These are phyloP conservation scores for Eimeria brunetti DNA, from an alignment of 169 alveolate genomes.

Conservation along the genomic window DNA sequence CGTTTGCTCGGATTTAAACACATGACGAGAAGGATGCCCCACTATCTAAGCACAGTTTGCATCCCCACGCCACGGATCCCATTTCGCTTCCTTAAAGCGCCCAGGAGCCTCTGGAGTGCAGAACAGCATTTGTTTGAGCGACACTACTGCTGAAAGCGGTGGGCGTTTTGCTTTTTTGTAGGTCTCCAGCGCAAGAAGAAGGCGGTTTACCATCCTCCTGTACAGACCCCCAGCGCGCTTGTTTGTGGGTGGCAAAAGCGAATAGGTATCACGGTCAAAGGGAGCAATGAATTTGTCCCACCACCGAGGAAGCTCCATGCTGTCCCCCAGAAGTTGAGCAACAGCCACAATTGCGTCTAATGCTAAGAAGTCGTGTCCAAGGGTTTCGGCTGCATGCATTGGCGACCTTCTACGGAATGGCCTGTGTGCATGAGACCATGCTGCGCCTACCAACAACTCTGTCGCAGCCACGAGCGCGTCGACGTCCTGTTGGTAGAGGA, in stretches of 20 bases:
- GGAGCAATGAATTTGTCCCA: background rate
- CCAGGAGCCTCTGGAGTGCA: background rate
- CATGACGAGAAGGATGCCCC: background rate
- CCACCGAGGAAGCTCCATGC: background rate
- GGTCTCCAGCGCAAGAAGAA: background rate
- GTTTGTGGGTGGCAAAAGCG: background rate
- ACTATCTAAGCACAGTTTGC: background rate
- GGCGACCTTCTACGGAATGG: background rate
- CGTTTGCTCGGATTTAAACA: background rate
- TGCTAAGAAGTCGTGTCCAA: background rate
- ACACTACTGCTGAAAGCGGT: background rate
- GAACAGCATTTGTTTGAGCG: background rate
- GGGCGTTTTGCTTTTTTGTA: slow-evolving; percentile 21
- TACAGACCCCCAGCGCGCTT: background rate
- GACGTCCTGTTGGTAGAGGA: background rate
- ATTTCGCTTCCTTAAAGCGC: background rate
- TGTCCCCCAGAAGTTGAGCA: background rate
- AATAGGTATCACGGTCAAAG: background rate
- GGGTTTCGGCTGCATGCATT: background rate
- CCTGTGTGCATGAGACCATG: background rate
- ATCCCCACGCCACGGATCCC: slow-evolving; percentile 2
- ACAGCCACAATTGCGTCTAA: background rate
- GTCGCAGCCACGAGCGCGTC: background rate
- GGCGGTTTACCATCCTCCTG: background rate
- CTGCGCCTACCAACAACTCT: background rate